Evolutionary conservation across 2,329 filamentous ascomycete genomes (phyloP), one percentile per base, ranked within the genome.

Genomic region (Chalaropsis thielavioides): DNA sequence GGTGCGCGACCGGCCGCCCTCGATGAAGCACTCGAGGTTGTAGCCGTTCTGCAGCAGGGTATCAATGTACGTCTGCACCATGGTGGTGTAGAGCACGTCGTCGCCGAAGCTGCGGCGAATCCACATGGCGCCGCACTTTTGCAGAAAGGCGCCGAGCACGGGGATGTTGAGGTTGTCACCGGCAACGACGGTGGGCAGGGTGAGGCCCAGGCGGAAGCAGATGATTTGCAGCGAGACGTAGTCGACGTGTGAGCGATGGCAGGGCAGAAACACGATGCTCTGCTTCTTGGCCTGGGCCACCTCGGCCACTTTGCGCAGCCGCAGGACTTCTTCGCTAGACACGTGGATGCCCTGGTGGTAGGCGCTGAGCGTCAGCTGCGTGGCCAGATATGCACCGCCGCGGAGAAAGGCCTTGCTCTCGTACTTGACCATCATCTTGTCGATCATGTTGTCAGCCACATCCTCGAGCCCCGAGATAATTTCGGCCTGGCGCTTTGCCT

Each of bases 351-450:
- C 94, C 77, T 97, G 92, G 72, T 97, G 91, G 74, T 99, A 99
- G 5, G 94, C 92, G 67, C 94, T 80, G 3, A 92, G 95, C 68
- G 97, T 79, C 59, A 97, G 80, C 75, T 97, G 92, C 0, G 92
- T 95, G 60, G 80, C 80, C 46, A 96, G 73, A 73, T 96, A 99
- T 73, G 97, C 97, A 59, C 94, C 92, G 27, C 90, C 85, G 61
- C 94, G 81, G 70, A 99, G 96, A 72, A 97, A 97, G 1, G 83
- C 79, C 73, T 92, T 95, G 79, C 88, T 95, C 75, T 99, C 94
- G 81, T 97, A 92, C 76, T 99, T 99, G 82, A 92, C 97, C 68
- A 99, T 96, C 94, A 99, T 97, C 68, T 87, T 84, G 72, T 96
- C 90, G 27, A 91, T 90, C 82, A 94, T 86, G 69, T 87, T 86